Evolutionary conservation across 139 green algal species (phyloP).

Genomic region (Auxenochlorella pyrenoidosa): DNA sequence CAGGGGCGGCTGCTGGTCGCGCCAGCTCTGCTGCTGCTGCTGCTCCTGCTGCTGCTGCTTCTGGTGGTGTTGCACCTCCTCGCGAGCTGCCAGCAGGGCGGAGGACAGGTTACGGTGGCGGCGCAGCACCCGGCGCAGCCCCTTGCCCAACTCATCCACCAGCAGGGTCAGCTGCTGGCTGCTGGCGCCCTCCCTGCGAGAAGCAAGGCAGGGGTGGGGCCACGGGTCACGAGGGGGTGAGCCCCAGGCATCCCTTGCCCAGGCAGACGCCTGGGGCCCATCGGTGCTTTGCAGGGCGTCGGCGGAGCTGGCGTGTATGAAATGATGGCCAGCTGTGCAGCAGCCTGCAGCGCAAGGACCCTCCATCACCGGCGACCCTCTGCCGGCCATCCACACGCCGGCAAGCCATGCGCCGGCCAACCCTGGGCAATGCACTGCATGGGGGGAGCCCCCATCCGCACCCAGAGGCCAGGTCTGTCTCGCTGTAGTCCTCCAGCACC

Average conservation of each 20-base stretch:
- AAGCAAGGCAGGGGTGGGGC: neutral
- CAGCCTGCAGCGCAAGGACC: no score
- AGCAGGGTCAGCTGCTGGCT: slow-evolving; percentile 16
- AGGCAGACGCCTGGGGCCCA: no score
- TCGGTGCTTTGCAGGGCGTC: no score
- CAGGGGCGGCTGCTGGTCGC: no score
- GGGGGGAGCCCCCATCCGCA: neutral
- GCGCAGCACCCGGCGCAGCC: slow-evolving; percentile 25
- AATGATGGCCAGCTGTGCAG: no score
- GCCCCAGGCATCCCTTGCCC: no score
- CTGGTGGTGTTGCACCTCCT: neutral
- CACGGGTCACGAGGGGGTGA: no score
- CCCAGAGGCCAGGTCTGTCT: neutral
- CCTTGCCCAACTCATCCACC: slow-evolving; percentile 27
- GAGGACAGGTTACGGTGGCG: slow-evolving; percentile 10
- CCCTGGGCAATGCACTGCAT: no score
- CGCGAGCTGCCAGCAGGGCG: neutral
- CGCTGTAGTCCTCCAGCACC: slow-evolving; percentile 39
- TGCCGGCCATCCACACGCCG: no score
- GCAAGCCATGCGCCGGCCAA: no score
- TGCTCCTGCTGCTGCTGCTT: neutral
- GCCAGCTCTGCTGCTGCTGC: neutral
- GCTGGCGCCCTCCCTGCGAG: neutral
- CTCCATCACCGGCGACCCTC: no score
- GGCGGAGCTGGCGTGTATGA: no score